These are phyloP conservation scores for Xylaria telfairii DNA, from an alignment of 495 filamentous ascomycete species.

Conservation along the genomic window DNA sequence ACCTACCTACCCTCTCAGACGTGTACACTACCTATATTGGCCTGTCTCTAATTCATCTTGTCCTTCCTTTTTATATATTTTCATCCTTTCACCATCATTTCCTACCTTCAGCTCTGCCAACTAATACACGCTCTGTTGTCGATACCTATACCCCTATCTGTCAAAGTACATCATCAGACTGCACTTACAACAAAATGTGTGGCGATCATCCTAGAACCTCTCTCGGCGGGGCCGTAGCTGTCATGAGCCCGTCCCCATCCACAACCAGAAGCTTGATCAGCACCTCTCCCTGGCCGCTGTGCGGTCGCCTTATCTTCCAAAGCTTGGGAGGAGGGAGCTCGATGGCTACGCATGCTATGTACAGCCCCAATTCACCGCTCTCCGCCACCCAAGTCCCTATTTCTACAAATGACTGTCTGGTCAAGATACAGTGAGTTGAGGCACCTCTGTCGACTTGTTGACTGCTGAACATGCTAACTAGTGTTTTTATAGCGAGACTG, in stretches of 20 bases:
- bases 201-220: slow-evolving; percentile 28
- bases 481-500: slow-evolving; percentile 39
- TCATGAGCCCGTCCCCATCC: slow-evolving; percentile 30
- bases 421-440: slow-evolving; percentile 44
- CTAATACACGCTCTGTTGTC: background rate
- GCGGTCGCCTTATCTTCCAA: slow-evolving; percentile 38
- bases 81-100: no score
- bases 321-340: slow-evolving; percentile 29
- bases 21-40: background rate
- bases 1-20: background rate
- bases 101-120: no score
- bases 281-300: slow-evolving; percentile 14
- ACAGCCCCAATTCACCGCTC: slow-evolving; percentile 26
- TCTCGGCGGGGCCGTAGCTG: slow-evolving; percentile 40
- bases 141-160: no score
- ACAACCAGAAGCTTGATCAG: background rate
- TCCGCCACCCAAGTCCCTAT: background rate
- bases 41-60: background rate
- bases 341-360: slow-evolving; percentile 35
- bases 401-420: slow-evolving; percentile 28
- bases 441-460: background rate
- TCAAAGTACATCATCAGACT: background rate
- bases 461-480: background rate
- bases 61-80: background rate
- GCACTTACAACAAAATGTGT: slow-evolving; percentile 32